Evolutionary conservation across 129 eudicot genomes (phyloP).

Genomic region (Centella asiatica): DNA sequence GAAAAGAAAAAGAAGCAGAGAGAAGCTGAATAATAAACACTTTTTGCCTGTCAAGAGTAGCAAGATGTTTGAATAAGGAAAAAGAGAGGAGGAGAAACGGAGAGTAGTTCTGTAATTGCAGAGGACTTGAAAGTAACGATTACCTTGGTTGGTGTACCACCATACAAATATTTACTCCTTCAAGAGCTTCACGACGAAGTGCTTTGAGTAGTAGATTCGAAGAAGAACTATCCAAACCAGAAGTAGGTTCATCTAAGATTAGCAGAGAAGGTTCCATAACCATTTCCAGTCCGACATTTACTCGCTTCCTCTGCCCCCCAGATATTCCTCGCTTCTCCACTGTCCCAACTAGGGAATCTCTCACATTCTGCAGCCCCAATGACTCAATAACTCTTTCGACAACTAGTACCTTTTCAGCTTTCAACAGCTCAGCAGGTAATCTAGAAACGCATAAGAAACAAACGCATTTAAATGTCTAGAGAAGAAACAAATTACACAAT

Average conservation of each 20-base stretch:
- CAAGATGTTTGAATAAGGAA: not conserved
- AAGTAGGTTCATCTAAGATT: constrained; percentile 92
- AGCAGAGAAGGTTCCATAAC: constrained; percentile 94
- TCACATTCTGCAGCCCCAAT: constrained; percentile 64
- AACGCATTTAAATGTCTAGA: not conserved
- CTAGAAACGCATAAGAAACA: constrained; percentile 22
- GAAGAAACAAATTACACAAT: not conserved
- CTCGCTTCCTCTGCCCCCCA: constrained; percentile 96
- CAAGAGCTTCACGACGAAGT: constrained; percentile 92
- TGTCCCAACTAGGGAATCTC: constrained; percentile 88
- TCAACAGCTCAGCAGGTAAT: constrained; percentile 58
- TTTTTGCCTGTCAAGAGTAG: not conserved
- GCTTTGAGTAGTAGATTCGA: constrained; percentile 85
- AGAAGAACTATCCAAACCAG: constrained; percentile 93
- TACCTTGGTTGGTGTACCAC: constrained; percentile 99
- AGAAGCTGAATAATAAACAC: not conserved
- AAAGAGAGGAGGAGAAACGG: not conserved
- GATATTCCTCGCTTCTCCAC: constrained; percentile 95
- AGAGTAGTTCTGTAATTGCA: not conserved
- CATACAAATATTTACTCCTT: constrained; percentile 89
- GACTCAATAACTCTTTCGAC: constrained; percentile 87
- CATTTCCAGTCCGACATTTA: constrained; percentile 94
- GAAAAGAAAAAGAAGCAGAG: not conserved
- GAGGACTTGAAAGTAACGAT: constrained; percentile 1
- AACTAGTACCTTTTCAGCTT: constrained; percentile 78